A percentile compares a stretch with the other conserved stretches of the same genome.
Evolutionary conservation across 192 early-diverging fungal genomes (phyloP).

Genomic region (Dimargaris cristalligena): DNA sequence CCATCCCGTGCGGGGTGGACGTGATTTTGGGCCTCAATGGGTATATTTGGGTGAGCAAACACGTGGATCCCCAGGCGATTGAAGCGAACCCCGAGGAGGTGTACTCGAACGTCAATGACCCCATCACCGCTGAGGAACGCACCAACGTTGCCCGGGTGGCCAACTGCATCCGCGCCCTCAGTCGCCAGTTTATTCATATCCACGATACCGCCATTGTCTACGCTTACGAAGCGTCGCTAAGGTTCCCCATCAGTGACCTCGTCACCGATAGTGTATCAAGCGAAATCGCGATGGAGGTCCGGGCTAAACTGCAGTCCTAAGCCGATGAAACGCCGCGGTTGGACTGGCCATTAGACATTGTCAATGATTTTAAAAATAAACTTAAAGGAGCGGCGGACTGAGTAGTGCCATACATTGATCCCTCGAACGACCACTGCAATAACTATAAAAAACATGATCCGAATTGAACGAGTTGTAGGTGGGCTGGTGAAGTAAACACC

Average conservation of each 20-base stretch:
- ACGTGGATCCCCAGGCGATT: constrained; percentile 33
- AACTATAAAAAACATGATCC: no score
- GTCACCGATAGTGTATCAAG: constrained; percentile 28
- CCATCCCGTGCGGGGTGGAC: constrained; percentile 82
- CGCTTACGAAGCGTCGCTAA: constrained; percentile 71
- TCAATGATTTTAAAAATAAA: no score
- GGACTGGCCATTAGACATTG: no score
- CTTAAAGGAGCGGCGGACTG: no score
- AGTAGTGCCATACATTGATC: no score
- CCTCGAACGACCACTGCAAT: no score
- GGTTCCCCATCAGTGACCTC: constrained; percentile 44
- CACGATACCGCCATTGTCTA: constrained; percentile 80
- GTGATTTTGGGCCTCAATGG: constrained; percentile 91
- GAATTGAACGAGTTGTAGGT: no score
- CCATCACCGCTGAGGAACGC: constrained; percentile 54
- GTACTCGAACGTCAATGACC: constrained; percentile 79
- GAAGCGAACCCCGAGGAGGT: constrained; percentile 67
- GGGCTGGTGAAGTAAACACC: no score
- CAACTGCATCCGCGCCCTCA: constrained; percentile 74
- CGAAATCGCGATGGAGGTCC: constrained; percentile 21
- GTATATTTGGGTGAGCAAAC: constrained; percentile 89
- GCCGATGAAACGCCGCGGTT: no score
- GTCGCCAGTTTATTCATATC: constrained; percentile 60
- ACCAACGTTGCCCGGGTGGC: constrained; percentile 74
- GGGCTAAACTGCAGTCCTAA: background rate